Percentiles rank a stretch among this genome's conserved stretches.
phyloP scores from a whole-genome alignment of 1,284 basidiomycete species.

The Ganoderma resinaceum region DNA sequence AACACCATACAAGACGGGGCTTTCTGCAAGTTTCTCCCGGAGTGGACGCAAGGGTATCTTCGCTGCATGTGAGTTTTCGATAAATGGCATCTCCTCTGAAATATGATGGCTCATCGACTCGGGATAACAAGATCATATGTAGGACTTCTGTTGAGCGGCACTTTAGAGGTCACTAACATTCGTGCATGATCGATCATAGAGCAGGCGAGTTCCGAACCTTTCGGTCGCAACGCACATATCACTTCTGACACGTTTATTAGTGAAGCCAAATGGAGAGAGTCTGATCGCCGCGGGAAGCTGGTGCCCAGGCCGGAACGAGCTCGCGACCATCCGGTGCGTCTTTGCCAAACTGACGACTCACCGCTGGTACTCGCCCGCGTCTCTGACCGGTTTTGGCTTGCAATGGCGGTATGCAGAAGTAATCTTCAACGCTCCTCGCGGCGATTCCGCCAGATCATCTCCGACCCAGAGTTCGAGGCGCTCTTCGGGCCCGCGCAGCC shows the following conservation, averaged over 20 bases:
- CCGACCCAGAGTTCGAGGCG: constrained; percentile 68
- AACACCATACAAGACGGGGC: constrained; percentile 88
- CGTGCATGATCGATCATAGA: constrained; percentile 11
- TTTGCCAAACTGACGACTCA: too few relatives aligned
- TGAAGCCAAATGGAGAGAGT: constrained; percentile 73
- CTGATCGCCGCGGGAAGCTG: constrained; percentile 84
- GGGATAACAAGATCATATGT: constrained; percentile 50
- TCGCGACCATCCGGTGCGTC: constrained; percentile 72
- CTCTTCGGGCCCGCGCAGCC: constrained; percentile 77
- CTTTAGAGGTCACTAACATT: not conserved
- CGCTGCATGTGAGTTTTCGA: constrained; percentile 67
- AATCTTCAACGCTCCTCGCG: constrained; percentile 70
- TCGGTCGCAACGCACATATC: not conserved
- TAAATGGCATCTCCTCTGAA: not conserved
- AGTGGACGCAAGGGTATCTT: constrained; percentile 84
- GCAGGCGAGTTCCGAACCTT: constrained; percentile 20
- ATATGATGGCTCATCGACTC: not conserved
- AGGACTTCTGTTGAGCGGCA: constrained; percentile 14
- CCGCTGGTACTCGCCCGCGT: not conserved
- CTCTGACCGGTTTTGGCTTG: not conserved
- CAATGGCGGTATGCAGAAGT: constrained; percentile 48
- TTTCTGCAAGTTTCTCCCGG: constrained; percentile 82
- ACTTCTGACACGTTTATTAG: constrained; percentile 42
- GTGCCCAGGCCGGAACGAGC: constrained; percentile 84
- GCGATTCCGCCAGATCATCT: constrained; percentile 72